Evolutionary conservation across 2,329 filamentous ascomycete species (phyloP).

Genomic region (Leptographium wingfieldii): DNA sequence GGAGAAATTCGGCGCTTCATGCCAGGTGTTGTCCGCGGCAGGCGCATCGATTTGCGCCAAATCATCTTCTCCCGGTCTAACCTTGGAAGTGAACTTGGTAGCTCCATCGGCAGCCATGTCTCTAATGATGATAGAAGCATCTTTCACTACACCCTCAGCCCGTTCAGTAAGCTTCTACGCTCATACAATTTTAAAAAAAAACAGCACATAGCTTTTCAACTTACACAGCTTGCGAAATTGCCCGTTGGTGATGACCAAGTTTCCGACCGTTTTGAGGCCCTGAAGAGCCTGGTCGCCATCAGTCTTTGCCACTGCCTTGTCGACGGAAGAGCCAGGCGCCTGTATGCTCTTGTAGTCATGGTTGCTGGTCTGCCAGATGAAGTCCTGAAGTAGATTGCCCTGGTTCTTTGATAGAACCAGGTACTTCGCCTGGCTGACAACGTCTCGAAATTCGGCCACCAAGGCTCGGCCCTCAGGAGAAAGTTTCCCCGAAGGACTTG

Average conservation of each 20-base stretch:
- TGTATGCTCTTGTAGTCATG: conserved; percentile 53
- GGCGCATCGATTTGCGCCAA: conserved; percentile 68
- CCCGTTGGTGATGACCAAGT: conserved; percentile 84
- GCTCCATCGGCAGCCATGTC: conserved; percentile 91
- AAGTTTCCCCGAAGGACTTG: conserved; percentile 60
- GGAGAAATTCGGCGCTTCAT: conserved; percentile 68
- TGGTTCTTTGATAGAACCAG: conserved; percentile 89
- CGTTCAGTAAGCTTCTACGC: no score
- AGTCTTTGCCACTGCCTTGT: conserved; percentile 65
- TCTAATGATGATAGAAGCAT: conserved; percentile 67
- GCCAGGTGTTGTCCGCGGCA: conserved; percentile 87
- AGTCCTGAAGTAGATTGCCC: conserved; percentile 87
- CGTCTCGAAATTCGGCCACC: conserved; percentile 62
- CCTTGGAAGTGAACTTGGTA: conserved; percentile 57
- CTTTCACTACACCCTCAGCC: conserved; percentile 40
- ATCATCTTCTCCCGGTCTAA: conserved; percentile 68
- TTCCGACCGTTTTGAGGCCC: conserved; percentile 77
- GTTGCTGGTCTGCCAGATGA: conserved; percentile 85
- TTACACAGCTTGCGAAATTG: conserved; percentile 83
- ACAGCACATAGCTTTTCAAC: conserved; percentile 21
- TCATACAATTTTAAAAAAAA: no score
- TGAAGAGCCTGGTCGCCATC: conserved; percentile 75
- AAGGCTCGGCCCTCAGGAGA: conserved; percentile 73
- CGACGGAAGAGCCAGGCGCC: conserved; percentile 53
- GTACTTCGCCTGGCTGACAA: conserved; percentile 73